Evolutionary conservation across 108 stramenopile genomes (phyloP), one percentile per base, ranked within the genome.

Genomic region (Cylindrotheca closterium): DNA sequence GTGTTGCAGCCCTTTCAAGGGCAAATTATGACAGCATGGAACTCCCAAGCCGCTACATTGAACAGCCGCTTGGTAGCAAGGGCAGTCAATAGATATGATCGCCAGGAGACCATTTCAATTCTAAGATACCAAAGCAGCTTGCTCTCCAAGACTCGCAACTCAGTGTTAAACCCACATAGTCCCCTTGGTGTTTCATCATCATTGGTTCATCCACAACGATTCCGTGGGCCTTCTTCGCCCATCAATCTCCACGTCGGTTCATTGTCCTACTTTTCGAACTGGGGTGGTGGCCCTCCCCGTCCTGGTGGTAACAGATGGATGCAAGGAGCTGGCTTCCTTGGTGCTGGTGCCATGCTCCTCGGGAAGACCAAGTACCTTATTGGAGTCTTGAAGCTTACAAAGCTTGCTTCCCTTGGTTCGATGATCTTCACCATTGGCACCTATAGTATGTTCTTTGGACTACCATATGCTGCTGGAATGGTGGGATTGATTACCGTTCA

Each of bases 401-500:
- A 97, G 67, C 65, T 97, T 56, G 92, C 91, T 19, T 81, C 87
- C 1, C 75, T 95, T 25, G 87, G 90, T 2, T 82, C 80, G 32
- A 97, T 97, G 96, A 52, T 97, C 7, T 47, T 92, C 15, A 88
- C 93, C 0, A 79, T 94, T 26, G 89, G 89, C 5, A 84, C 93
- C 3, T 97, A 97, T 50, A 71, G 82, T 34, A 77, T 87, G 51
- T 91, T 97, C 53, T 97, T 82, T 60, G 96, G 96, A 0, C 68
- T 87, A 24, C 94, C 94, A 2, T 97, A 92, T 63, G 92, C 94
- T 0, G 76, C 80, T 7, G 96, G 96, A 12, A 94, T 97, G 92
- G 94, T 95, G 3, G 90, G 90, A 3, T 64, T 95, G 47, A 90
- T 94, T 52, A 58, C 83, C 15, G 81, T 95, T 17, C 96, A 97